These are phyloP conservation scores for Williopsis jadinii DNA, from an alignment of 1,139 yeast genomes.

Conservation along the genomic window DNA sequence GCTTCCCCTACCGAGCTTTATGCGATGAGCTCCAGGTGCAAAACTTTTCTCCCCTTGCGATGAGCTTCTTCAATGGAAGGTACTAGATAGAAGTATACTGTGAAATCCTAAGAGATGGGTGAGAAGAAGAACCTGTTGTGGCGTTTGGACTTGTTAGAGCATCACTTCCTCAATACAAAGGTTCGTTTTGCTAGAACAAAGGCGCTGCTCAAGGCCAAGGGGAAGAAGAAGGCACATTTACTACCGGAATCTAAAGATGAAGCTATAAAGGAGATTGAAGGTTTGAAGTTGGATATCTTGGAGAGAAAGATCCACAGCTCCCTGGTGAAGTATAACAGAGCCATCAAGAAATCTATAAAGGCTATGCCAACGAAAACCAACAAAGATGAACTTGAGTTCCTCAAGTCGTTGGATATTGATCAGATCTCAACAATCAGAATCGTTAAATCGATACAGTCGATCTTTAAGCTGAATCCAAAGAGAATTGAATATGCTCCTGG, in stretches of 20 bases:
- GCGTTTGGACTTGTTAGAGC: constrained; percentile 15
- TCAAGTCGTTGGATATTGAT: constrained; percentile 14
- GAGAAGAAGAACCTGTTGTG: constrained; percentile 13
- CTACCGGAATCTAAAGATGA: constrained; percentile 8
- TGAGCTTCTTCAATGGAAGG: not conserved
- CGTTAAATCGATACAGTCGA: constrained; percentile 11
- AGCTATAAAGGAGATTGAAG: constrained; percentile 13
- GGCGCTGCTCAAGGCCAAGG: constrained; percentile 10
- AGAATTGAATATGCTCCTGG: constrained; percentile 3
- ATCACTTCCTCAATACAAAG: constrained; percentile 10
- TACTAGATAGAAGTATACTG: no score
- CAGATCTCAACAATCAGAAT: constrained; percentile 14
- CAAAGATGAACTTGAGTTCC: constrained; percentile 14
- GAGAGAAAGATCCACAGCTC: constrained; percentile 17
- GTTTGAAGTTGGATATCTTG: constrained; percentile 13
- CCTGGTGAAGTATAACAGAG: constrained; percentile 12
- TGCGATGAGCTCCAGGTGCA: no score
- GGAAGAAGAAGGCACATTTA: constrained; percentile 7
- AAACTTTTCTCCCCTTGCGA: not conserved
- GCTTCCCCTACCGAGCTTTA: no score
- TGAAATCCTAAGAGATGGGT: not conserved
- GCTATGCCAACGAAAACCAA: constrained; percentile 4
- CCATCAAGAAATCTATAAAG: constrained; percentile 13
- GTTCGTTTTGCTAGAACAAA: constrained; percentile 14
- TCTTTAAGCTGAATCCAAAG: constrained; percentile 12